These are phyloP conservation scores for Boletus coccyginus DNA, from an alignment of 768 basidiomycete genomes.

Conservation along the genomic window DNA sequence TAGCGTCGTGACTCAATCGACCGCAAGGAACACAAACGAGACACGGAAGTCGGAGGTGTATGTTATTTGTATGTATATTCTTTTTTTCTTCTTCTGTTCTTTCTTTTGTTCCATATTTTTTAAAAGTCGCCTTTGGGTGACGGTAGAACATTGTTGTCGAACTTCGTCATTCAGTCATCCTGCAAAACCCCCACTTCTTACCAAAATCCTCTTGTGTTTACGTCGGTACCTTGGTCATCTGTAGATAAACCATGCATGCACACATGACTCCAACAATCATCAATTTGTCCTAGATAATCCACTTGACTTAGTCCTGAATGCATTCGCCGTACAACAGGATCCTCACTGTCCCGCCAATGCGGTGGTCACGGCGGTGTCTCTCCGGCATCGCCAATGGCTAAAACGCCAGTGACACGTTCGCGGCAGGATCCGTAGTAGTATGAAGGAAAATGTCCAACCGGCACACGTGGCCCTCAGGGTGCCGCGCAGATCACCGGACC, in stretches of 20 bases:
- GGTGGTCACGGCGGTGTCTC: too few species aligned
- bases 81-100: not conserved
- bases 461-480: too few species aligned
- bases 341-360: too few species aligned
- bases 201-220: not conserved
- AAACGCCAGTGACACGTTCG: too few species aligned
- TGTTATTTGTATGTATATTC: constrained; percentile 36
- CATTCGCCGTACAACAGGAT: constrained; percentile 1
- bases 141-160: not conserved
- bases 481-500: too few species aligned
- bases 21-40: not conserved
- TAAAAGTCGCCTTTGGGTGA: not conserved
- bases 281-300: constrained; percentile 5
- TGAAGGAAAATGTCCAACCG: too few species aligned
- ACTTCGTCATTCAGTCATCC: constrained; percentile 6
- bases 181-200: not conserved
- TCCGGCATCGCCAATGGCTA: too few species aligned
- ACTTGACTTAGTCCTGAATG: not conserved
- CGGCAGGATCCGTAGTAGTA: too few species aligned
- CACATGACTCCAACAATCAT: constrained; percentile 8
- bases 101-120: constrained; percentile 10
- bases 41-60: constrained; percentile 17
- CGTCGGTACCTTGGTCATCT: constrained; percentile 13
- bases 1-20: constrained; percentile 11
- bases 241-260: constrained; percentile 17